phyloP scores from a whole-genome alignment of 495 filamentous ascomycete species.

The Hypoxylon rickii region DNA sequence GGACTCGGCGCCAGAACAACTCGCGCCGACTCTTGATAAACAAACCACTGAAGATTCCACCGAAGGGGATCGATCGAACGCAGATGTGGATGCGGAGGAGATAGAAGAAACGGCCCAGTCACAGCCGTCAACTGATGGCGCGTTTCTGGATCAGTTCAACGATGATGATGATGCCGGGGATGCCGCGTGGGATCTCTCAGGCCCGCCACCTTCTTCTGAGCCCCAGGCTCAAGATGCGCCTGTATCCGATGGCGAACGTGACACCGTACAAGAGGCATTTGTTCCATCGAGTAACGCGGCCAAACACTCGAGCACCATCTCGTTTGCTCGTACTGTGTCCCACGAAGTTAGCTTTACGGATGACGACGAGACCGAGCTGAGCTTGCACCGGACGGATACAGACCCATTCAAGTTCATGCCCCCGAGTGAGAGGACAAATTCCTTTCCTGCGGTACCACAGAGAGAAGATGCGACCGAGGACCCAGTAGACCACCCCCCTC shows the following conservation, averaged over 20 bases:
- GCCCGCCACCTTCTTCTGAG: conserved; percentile 12
- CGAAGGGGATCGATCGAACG: conserved; percentile 29
- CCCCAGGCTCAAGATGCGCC: conserved; percentile 15
- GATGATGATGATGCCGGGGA: conserved; percentile 30
- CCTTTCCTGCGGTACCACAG: conserved; percentile 62
- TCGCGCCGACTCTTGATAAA: conserved; percentile 7
- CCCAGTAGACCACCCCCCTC: conserved; percentile 34
- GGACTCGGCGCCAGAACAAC: conserved; percentile 7
- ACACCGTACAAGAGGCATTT: conserved; percentile 26
- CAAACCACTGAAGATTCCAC: conserved; percentile 11
- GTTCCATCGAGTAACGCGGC: conserved; percentile 35
- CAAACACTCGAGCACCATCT: conserved; percentile 57
- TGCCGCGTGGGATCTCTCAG: conserved; percentile 34
- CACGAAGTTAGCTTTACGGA: conserved; percentile 59
- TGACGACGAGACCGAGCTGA: conserved; percentile 60
- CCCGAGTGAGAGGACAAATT: conserved; percentile 61
- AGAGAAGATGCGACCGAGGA: conserved; percentile 32
- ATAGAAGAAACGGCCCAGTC: conserved; percentile 34
- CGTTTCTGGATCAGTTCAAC: conserved; percentile 39
- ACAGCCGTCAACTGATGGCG: conserved; percentile 24
- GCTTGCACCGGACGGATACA: conserved; percentile 50
- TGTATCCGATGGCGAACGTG: conserved; percentile 19
- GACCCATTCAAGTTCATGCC: conserved; percentile 62
- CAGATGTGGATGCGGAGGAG: no score
- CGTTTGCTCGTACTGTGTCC: conserved; percentile 57